phyloP scores from a whole-genome alignment of 106 monocot genomes.

The Dioscorea alata region DNA sequence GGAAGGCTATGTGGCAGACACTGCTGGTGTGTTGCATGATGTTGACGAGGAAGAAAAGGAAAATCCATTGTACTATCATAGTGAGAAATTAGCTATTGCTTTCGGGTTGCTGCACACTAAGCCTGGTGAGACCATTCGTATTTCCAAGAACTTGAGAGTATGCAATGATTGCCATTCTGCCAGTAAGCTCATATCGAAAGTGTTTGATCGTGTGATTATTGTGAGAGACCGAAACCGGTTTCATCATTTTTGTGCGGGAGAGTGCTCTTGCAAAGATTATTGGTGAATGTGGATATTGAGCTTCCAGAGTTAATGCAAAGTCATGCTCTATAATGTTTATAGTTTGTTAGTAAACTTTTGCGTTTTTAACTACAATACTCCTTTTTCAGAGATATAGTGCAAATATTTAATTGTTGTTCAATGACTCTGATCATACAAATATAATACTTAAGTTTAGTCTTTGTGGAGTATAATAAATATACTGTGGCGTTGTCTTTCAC shows the following conservation, averaged over 20 bases:
- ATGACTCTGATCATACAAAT: no score
- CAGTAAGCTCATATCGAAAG: constrained; percentile 56
- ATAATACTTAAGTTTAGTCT: no score
- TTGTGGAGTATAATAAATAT: no score
- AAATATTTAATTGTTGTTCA: no score
- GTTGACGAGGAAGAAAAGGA: constrained; percentile 45
- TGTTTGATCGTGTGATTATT: constrained; percentile 48
- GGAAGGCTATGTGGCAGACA: constrained; percentile 50
- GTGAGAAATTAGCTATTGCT: constrained; percentile 84
- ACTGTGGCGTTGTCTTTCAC: no score
- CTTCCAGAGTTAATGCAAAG: no score
- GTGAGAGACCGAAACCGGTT: constrained; percentile 72
- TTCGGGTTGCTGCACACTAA: constrained; percentile 53
- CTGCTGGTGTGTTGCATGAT: constrained; percentile 34
- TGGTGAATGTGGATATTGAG: constrained; percentile 32
- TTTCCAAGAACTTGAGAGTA: constrained; percentile 74
- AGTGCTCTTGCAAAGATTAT: constrained; percentile 76
- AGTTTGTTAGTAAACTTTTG: no score
- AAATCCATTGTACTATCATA: constrained; percentile 48
- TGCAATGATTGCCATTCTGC: constrained; percentile 75
- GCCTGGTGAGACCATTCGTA: constrained; percentile 47
- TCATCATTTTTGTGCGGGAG: constrained; percentile 67
- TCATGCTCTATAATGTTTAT: no score
- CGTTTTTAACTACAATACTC: no score
- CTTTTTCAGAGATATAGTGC: no score